Evolutionary conservation across 768 basidiomycete genomes (phyloP), one percentile per base, ranked within the genome.

Genomic region (Boletus rufocinnamomeus): DNA sequence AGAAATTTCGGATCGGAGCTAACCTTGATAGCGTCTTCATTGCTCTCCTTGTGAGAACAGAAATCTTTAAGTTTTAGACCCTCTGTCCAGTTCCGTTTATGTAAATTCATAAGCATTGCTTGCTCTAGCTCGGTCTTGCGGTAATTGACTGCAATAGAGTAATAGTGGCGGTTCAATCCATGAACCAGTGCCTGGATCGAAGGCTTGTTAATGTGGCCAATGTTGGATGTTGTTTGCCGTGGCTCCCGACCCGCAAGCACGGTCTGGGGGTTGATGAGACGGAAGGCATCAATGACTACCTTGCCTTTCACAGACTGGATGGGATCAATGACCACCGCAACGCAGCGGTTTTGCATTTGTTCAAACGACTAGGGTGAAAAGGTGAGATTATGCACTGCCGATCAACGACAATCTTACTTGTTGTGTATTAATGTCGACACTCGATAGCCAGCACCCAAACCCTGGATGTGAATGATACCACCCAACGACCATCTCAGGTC

Each of bases 381-480:
- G 21, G 59, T 71, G 56, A 71, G 62, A 44, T 45, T 23, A 45
- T 50, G 56, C 58, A 47, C 25, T 30, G 40, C 30, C 28, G 32
- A 51, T 49, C 50, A 21, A 23, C 43, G 47, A 40, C 27, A 61
- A 38, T 56, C 28, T 50, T 54, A 89, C 95, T 80, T 98, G 97
- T 69, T 99, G 97, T 5, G 97, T 99, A 76, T 98, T 97, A 71
- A 98, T 95, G 77, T 99, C 97, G 23, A 98, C 96, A 66, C 93
- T 95, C 47, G 95, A 98, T 41, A 99, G 79, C 97, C 97, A 99
- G 74, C 97, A 99, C 6, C 97, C 97, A 75, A 98, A 99, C 38
- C 97, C 97, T 55, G 97, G 97, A 80, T 99, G 97, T 40, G 97
- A 98, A 76, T 99, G 97, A 70, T 99, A 99, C 97, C 97, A 99